Base-by-base conservation (phyloP, 73 alveolate species). In the Paramecium sonneborni region DNA sequence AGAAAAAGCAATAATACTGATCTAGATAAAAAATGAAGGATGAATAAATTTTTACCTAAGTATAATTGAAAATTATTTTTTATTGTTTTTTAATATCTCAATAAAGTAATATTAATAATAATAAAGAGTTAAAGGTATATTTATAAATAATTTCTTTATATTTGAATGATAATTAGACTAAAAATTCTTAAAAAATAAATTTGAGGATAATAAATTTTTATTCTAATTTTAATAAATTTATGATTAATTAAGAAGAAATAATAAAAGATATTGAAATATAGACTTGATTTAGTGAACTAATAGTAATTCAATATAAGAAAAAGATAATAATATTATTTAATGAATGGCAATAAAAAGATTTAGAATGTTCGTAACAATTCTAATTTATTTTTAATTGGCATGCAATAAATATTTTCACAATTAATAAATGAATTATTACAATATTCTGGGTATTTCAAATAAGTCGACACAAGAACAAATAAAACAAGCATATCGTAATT, bases 291-390 rank as follows among this genome's bases (percentile, higher is more conserved):
- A 9, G 30, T 0, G 68, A 52, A 52, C 18, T 52, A 3, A 3
- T 21, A 20, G 30, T 52, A 52, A 52, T 52, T 21, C 68, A 6
- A 21, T 52, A 52, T 2, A n/a, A 18, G 68, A 18, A 52, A 35
- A 35, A 2, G 2, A 5, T 5, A 11, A 52, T 18, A 52, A 52
- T 4, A 6, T 35, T 35, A 35, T 35, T 35, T 52, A 52, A 3
- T 52, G 34, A 52, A 52, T 52, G 68, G 68, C 67, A 52, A 52
- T 52, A 52, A 52, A 52, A 18, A 18, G 15, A 52, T 52, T 52
- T 26, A 62, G 84, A 62, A 26, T 11, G 26, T 62, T 62, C 84
- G 84, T 6, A 62, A 62, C 48, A 62, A 62, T 62, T 62, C 84
- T 62, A 30, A 62, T 62, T 62, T 14, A 23, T 43, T 62, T 62